Conservation (phyloP, 2,329 filamentous ascomycete species). For the Arachnomyces sp. region DNA sequence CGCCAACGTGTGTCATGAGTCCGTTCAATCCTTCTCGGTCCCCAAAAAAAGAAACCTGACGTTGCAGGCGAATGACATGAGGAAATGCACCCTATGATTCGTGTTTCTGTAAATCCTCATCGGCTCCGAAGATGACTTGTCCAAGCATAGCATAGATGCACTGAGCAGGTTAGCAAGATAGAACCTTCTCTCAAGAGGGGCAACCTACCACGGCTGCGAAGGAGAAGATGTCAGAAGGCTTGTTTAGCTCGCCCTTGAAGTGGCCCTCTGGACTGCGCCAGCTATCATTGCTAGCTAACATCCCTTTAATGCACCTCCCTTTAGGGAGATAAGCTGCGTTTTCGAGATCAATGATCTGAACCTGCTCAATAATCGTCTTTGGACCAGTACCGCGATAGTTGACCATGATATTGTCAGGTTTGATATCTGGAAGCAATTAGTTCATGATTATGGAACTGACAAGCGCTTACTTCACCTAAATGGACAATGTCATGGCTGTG, state of each 20-base stretch:
- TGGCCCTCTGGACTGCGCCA: slow-evolving; percentile 29
- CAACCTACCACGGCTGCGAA: slow-evolving; percentile 23
- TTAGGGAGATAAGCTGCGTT: slow-evolving; percentile 29
- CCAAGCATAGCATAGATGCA: slow-evolving; percentile 41
- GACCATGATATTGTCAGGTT: slow-evolving; percentile 31
- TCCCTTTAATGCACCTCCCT: slow-evolving; percentile 20
- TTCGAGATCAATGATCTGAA: slow-evolving; percentile 24
- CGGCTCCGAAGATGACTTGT: slow-evolving; percentile 34
- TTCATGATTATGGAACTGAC: slow-evolving; percentile 1
- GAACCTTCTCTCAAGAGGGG: background rate
- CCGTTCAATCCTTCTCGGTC: slow-evolving; percentile 34
- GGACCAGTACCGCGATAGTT: slow-evolving; percentile 19
- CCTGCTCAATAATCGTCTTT: slow-evolving; percentile 14
- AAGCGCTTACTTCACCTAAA: slow-evolving; percentile 15
- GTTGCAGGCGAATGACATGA: slow-evolving; percentile 33
- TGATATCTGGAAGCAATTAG: slow-evolving; percentile 24
- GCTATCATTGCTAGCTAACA: slow-evolving; percentile 23
- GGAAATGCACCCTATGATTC: slow-evolving; percentile 28
- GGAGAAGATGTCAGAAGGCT: slow-evolving; percentile 27
- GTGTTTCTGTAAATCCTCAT: slow-evolving; percentile 27
- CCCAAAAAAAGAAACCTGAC: slow-evolving; percentile 42
- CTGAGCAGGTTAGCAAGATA: slow-evolving; percentile 17
- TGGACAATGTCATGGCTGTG: slow-evolving; percentile 27
- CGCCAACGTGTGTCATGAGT: slow-evolving; percentile 28
- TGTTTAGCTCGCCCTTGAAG: slow-evolving; percentile 19